A percentile compares a stretch with the other conserved stretches of the same genome.
phyloP scores from a whole-genome alignment of 306 rosid genomes.

The Vigna reflexopilosa region DNA sequence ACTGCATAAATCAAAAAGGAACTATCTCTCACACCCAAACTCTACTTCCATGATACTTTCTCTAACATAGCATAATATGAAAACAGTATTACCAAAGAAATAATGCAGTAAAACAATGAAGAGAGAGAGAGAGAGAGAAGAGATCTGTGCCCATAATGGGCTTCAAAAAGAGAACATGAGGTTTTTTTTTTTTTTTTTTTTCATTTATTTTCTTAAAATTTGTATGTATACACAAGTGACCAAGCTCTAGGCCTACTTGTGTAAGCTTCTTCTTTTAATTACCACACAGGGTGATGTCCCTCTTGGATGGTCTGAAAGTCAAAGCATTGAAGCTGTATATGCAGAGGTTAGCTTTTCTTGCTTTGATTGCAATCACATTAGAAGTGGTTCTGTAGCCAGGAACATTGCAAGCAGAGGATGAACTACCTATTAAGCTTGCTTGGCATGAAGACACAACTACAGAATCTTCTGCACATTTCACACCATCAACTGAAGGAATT shows the following conservation, averaged over 20 bases:
- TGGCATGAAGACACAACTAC: slow-evolving; percentile 72
- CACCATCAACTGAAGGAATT: slow-evolving; percentile 92
- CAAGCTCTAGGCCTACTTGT: slow-evolving; percentile 42
- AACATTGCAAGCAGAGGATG: slow-evolving; percentile 81
- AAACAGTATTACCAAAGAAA: slow-evolving; percentile 41
- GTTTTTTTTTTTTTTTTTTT: background rate
- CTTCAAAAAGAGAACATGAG: slow-evolving; percentile 26
- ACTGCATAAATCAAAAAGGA: slow-evolving; percentile 13
- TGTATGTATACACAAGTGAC: slow-evolving; percentile 43
- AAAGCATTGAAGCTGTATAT: slow-evolving; percentile 83
- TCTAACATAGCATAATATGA: background rate
- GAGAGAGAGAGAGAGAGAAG: background rate
- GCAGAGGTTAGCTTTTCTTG: slow-evolving; percentile 78
- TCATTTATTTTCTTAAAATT: slow-evolving; percentile 38
- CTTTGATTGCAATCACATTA: slow-evolving; percentile 77
- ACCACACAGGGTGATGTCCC: slow-evolving; percentile 68
- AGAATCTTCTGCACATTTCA: slow-evolving; percentile 89
- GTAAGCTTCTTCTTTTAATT: slow-evolving; percentile 41
- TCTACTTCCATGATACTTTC: slow-evolving; percentile 37
- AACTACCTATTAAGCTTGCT: slow-evolving; percentile 74
- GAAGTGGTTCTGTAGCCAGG: slow-evolving; percentile 86
- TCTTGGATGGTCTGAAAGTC: slow-evolving; percentile 81
- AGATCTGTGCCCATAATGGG: slow-evolving; percentile 42
- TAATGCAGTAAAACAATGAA: slow-evolving; percentile 42
- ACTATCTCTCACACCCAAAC: slow-evolving; percentile 45